phyloP scores from a whole-genome alignment of 2,329 filamentous ascomycete genomes.

The Alternaria sp. region DNA sequence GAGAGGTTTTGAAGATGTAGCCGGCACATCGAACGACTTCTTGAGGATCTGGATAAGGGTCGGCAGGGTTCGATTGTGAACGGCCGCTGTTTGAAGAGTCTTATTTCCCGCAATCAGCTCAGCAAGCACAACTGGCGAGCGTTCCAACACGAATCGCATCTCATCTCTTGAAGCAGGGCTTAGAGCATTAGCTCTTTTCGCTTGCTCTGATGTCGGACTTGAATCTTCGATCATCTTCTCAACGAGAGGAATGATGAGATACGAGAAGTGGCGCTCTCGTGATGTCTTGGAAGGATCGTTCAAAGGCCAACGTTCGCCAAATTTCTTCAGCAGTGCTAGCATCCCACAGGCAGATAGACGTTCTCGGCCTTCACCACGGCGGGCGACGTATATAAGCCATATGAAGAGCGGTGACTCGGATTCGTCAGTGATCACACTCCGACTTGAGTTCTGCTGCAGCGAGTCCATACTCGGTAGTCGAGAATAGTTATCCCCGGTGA shows the following conservation, averaged over 20 bases:
- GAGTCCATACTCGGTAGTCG: constrained; percentile 43
- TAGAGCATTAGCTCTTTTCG: constrained; percentile 26
- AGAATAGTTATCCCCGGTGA: constrained; percentile 35
- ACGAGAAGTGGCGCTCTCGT: constrained; percentile 51
- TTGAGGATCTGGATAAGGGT: constrained; percentile 69
- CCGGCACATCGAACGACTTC: constrained; percentile 67
- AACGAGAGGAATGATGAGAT: constrained; percentile 56
- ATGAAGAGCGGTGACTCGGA: constrained; percentile 56
- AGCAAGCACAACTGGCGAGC: constrained; percentile 76
- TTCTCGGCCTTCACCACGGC: constrained; percentile 49
- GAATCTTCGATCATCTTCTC: constrained; percentile 55
- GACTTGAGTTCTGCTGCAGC: constrained; percentile 33
- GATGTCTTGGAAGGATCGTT: constrained; percentile 47
- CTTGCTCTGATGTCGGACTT: constrained; percentile 29
- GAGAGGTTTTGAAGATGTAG: constrained; percentile 57
- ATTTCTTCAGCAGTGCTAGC: constrained; percentile 45
- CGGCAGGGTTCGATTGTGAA: constrained; percentile 70
- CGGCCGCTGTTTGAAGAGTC: constrained; percentile 79
- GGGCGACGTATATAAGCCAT: constrained; percentile 55
- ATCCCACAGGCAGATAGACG: constrained; percentile 53
- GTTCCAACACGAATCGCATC: constrained; percentile 45
- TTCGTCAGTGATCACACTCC: constrained; percentile 47
- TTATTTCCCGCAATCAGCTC: constrained; percentile 79
- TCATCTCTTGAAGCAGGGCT: constrained; percentile 56
- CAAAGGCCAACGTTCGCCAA: constrained; percentile 44